Evolutionary conservation across 345 rosid genomes (phyloP), one percentile per base, ranked within the genome.

Genomic region (Anacardium occidentale): DNA sequence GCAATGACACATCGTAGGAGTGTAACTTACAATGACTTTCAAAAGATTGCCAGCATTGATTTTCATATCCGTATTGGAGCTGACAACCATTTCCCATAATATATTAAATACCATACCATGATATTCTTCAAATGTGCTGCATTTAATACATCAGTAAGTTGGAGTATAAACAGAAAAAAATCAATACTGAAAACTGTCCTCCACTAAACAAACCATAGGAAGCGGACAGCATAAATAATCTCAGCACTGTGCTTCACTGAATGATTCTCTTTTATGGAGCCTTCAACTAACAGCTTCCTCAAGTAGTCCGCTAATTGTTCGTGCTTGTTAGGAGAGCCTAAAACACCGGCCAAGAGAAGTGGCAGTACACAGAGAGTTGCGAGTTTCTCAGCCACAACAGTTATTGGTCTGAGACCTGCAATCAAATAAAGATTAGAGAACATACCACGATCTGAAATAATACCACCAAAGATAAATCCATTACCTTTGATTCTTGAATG

Each of bases 1-100:
- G 37, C 67, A 68, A 69, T 68, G 50, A 70, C 72, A 48, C 70
- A 74, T 62, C 60, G 50, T 24, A 76, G 52, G 64, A 66, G 64
- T 42, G 67, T 62, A 73, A 82, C 97, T 81, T 83, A 92, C 98
- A 54, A 89, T 85, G 77, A 85, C 91, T 87, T 92, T 94, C 77
- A 92, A 78, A 75, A 94, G 77, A 81, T 81, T 80, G 68, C 92
- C 90, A 26, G 98, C 97, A 74, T 76, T 82, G 61, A 89, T 86
- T 87, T 94, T 92, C 92, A 89, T 85, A 72, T 88, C 92, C 56
- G 82, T 75, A 75, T 85, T 79, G 34, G 92, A 88, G 85, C 96
- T 93, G 64, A 89, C 94, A 55, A 94, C 96, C 98, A 94, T 94
- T 85, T 94, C 98, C 99, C 98, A 94, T 70, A 90, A 83, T 60